Evolutionary conservation across 352 stramenopile species (phyloP).

Genomic region (Thalassiosira delicatula): DNA sequence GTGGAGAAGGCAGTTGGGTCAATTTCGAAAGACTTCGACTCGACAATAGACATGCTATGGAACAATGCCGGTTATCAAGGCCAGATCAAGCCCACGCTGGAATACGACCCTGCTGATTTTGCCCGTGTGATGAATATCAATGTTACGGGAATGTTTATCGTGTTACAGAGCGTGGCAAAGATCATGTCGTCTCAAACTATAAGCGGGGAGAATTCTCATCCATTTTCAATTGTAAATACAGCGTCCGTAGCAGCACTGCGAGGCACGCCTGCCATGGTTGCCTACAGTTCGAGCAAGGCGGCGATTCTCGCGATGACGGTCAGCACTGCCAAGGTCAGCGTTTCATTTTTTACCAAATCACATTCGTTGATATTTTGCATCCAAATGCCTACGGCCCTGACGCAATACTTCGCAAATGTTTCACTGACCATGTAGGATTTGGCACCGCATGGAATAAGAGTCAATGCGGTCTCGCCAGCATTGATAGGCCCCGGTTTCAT

Average conservation of each 20-base stretch:
- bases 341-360: too few relatives aligned
- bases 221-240: slow-evolving; percentile 84
- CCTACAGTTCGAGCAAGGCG: slow-evolving; percentile 83
- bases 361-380: too few relatives aligned
- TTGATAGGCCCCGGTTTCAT: too few relatives aligned
- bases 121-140: slow-evolving; percentile 85
- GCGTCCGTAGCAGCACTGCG: slow-evolving; percentile 80
- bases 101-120: slow-evolving; percentile 84
- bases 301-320: slow-evolving; percentile 83
- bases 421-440: slow-evolving; percentile 84
- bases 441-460: slow-evolving; percentile 78
- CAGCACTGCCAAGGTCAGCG: slow-evolving; percentile 58
- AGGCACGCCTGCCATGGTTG: slow-evolving; percentile 84
- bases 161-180: slow-evolving; percentile 82
- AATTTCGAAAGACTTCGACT: slow-evolving; percentile 61
- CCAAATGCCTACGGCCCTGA: too few relatives aligned
- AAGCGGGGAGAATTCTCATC: slow-evolving; percentile 39
- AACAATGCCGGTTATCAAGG: slow-evolving; percentile 88
- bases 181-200: slow-evolving; percentile 71
- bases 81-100: slow-evolving; percentile 81
- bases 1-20: slow-evolving; percentile 65
- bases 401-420: too few relatives aligned
- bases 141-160: slow-evolving; percentile 85
- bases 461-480: too few relatives aligned
- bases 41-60: slow-evolving; percentile 82